Conservation (phyloP, 257 asterid species). For the Scutellaria barbata region DNA sequence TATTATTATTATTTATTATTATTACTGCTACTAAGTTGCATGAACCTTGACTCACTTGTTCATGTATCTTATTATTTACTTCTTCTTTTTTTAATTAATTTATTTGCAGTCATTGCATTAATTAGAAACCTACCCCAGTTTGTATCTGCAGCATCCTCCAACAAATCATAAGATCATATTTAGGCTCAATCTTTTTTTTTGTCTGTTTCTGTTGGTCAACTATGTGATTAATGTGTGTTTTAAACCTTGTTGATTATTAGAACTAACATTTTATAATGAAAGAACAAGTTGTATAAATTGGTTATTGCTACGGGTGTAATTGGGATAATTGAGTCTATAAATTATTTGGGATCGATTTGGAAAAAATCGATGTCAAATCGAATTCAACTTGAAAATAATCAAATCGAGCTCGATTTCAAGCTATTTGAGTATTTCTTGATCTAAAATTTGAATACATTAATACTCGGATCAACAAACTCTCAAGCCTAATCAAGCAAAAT, state of each 20-base stretch:
- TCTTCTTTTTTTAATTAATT: neutral
- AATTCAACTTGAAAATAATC: too few species aligned
- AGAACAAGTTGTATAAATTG: too few species aligned
- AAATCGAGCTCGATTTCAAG: too few species aligned
- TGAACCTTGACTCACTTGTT: slow-evolving; percentile 38
- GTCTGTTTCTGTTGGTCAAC: slow-evolving; percentile 53
- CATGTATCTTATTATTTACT: slow-evolving; percentile 23
- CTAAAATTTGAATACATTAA: too few species aligned
- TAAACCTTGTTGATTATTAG: neutral
- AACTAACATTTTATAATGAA: too few species aligned
- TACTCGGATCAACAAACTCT: too few species aligned
- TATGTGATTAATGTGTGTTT: slow-evolving; percentile 26
- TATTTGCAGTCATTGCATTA: slow-evolving; percentile 38
- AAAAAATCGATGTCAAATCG: too few species aligned
- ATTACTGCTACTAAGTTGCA: slow-evolving; percentile 5
- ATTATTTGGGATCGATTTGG: too few species aligned
- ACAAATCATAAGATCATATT: slow-evolving; percentile 41
- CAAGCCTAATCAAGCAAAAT: too few species aligned
- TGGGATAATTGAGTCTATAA: too few species aligned
- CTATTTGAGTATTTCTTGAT: too few species aligned
- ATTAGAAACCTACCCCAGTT: slow-evolving; percentile 52
- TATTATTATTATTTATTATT: neutral
- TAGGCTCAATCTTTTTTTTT: slow-evolving; percentile 42
- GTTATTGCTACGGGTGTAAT: too few species aligned
- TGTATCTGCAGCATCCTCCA: slow-evolving; percentile 44